Base-by-base conservation (phyloP, 2,329 filamentous ascomycete species). In the Teratosphaeria zuluensis region DNA sequence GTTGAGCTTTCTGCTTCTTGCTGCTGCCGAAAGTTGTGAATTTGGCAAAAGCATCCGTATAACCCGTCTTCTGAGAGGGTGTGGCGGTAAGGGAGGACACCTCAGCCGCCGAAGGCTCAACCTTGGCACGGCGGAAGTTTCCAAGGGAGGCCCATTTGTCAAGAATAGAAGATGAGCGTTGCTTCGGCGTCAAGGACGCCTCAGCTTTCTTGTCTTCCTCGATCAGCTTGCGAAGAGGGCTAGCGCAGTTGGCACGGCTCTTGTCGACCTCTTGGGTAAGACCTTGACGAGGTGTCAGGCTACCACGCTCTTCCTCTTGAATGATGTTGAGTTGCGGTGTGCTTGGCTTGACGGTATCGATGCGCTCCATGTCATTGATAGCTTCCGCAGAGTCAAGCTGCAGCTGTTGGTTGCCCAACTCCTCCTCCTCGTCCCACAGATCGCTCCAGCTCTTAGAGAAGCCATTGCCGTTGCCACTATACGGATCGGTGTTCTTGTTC, bases 371-470 rank as follows among this genome's bases (percentile, higher is more conserved):
- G 57, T 70, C 68, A 51, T 65, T 62, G 19, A 62, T 63, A 62
- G 81, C 81, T n/a, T 67, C 64, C 28, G 68, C 63, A 21, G 68
- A 67, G 30, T 62, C 55, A 32, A 63, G 63, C 69, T 87, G 84
- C 67, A 87, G 82, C 24, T 53, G 12, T 38, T 81, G 79, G 66
- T 89, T 83, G 62, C 88, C 70, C 66, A 89, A 83, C 63, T 89
- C 73, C 69, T 94, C 91, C 57, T 97, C 92, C 73, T 97, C 92
- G 60, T 97, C 92, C 87, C 91, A 96, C 73, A 97, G 85, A 73
- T 99, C 94, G 69, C 92, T 96, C 94, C 94, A 99, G 79, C 94
- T 97, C 86, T 97, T 97, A 58, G 94, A 96, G 54, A 95, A 89
- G 54, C 82, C 79, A 57, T 59, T 67, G 61, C 60, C 59, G 21